Percentiles rank a stretch among this genome's conserved stretches.
Conservation (phyloP, 164 flowering plant genomes). For the Umbilicus rupestris region DNA sequence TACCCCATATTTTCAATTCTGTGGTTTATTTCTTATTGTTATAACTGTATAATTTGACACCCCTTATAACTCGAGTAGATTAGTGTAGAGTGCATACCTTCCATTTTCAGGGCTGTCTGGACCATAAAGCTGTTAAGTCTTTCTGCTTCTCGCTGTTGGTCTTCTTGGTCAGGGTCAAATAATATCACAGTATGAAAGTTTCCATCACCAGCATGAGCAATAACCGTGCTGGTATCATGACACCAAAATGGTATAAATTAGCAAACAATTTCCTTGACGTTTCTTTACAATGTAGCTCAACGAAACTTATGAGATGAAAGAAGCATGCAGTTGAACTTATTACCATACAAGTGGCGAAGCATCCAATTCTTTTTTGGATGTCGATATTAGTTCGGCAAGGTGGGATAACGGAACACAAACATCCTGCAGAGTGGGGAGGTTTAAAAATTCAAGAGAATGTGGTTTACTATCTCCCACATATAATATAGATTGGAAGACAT, state of each 20-base stretch:
- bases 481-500: background rate
- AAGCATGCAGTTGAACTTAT: conserved; percentile 8
- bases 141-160: conserved; percentile 74
- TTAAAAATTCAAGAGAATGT: background rate
- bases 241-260: background rate
- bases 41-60: background rate
- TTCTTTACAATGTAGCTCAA: background rate
- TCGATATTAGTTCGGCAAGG: conserved; percentile 81
- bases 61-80: background rate
- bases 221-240: conserved; percentile 53
- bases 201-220: conserved; percentile 99
- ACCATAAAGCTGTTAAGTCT: conserved; percentile 85
- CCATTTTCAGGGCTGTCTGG: conserved; percentile 70
- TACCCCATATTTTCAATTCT: background rate
- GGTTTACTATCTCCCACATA: too few species aligned
- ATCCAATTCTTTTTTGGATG: conserved; percentile 63
- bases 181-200: conserved; percentile 86
- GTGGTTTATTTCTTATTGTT: background rate
- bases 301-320: background rate
- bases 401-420: conserved; percentile 91
- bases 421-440: conserved; percentile 39
- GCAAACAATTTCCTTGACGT: background rate
- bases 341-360: conserved; percentile 83
- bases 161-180: conserved; percentile 72
- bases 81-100: conserved; percentile 34